These are phyloP conservation scores for Nigrospora sphaerica DNA, from an alignment of 2,329 filamentous ascomycete genomes.

Conservation along the genomic window DNA sequence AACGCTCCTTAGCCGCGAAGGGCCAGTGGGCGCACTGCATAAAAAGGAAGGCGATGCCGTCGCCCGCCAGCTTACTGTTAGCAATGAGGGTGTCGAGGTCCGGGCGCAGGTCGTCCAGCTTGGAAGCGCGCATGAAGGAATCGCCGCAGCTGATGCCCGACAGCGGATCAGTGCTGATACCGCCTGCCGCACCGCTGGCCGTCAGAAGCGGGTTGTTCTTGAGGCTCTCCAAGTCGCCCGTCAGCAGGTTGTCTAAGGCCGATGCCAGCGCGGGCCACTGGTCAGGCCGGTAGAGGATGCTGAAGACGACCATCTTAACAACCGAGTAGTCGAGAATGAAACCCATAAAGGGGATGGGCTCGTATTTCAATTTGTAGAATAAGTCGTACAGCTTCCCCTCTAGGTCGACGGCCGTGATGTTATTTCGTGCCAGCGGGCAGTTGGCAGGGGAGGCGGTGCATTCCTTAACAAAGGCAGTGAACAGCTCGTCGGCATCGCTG, in stretches of 20 bases:
- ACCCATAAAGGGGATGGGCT: constrained; percentile 15
- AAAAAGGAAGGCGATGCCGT: constrained; percentile 5
- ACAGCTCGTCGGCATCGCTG: constrained; percentile 17
- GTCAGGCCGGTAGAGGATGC: constrained; percentile 12
- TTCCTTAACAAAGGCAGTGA: constrained; percentile 17
- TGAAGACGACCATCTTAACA: constrained; percentile 11
- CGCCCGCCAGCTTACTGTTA: constrained; percentile 11
- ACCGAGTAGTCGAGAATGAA: constrained; percentile 15
- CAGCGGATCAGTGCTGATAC: neutral
- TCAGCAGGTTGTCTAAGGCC: constrained; percentile 7
- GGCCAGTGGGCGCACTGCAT: constrained; percentile 20
- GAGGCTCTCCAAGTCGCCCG: constrained; percentile 1
- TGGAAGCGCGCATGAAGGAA: neutral
- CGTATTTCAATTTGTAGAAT: constrained; percentile 17
- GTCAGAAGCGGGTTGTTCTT: neutral
- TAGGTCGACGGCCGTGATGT: constrained; percentile 26
- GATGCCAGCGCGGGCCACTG: constrained; percentile 9
- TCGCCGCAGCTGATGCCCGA: constrained; percentile 12
- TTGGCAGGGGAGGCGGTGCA: constrained; percentile 17
- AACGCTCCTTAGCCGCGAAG: constrained; percentile 16
- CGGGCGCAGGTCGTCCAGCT: constrained; percentile 1
- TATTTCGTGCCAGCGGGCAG: constrained; percentile 19
- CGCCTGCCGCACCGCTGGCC: neutral
- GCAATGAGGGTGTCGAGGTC: constrained; percentile 5
- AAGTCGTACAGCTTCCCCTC: constrained; percentile 28